Base-by-base conservation (phyloP, 371 early-diverging fungal genomes). In the Homolaphlyctis polyrhiza region DNA sequence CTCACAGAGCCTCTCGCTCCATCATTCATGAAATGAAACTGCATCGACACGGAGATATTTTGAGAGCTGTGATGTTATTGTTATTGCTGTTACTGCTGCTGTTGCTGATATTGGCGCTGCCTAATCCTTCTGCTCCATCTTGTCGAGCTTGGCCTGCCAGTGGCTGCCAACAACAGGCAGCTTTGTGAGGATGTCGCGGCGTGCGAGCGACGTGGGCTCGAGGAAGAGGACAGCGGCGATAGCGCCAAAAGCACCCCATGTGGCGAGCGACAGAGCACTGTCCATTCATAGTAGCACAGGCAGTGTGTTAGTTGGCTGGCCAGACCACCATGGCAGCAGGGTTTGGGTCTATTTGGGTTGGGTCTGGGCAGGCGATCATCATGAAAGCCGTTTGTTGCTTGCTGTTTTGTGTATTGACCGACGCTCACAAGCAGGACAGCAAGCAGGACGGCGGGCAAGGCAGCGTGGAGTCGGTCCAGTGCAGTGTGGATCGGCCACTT, bases 161-260 rank as follows among this genome's bases (percentile, higher is more conserved):
- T 55, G 71, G 14, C 35, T 39, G 23, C 77, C 77, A 30, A 67
- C 66, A 48, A 73, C 68, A 39, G 77, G 77, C 39, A 76, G 58
- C 57, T 76, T 61, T 47, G 57, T 60, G 39, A 76, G 62, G 32
- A 77, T 67, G 59, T 77, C 77, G 29, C 60, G 55, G 30, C 71
- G 67, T 29, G 71, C 72, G 39, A 77, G 65, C 13, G 74, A 71
- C 0, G 77, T 72, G 21, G 74, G 74, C 49, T 77, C 77, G 43
- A 77, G 66, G 49, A 77, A 55, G 64, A 33, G 69, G 29, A 71
- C 50, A n/a, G 74, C 77, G 29, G 63, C 45, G 30, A 70, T 45
- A 45, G 72, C 74, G 57, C 57, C 63, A 25, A 54, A 61, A 27
- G 66, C 73, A 23, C 77, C 77, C 73, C 73, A 77, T 28, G 64